Percentiles rank a stretch among this genome's conserved stretches.
These are phyloP conservation scores for Aspergillus ostianus DNA, from an alignment of 495 filamentous ascomycete genomes.

Conservation along the genomic window DNA sequence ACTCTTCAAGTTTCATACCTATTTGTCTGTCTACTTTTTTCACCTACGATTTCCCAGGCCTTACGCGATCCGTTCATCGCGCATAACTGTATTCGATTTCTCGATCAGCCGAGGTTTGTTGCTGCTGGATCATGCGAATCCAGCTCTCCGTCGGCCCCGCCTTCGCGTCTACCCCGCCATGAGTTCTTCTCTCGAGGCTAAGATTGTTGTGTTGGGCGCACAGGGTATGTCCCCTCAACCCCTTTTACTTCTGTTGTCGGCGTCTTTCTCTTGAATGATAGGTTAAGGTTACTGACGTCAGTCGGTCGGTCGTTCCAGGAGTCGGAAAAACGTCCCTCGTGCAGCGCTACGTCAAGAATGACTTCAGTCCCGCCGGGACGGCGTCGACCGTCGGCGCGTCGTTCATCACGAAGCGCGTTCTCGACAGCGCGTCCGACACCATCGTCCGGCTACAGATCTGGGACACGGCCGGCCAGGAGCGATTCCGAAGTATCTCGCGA, in stretches of 20 bases:
- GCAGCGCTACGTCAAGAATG: constrained; percentile 78
- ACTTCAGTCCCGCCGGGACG: constrained; percentile 65
- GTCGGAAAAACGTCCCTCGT: constrained; percentile 95
- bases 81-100: neutral
- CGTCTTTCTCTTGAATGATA: neutral
- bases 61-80: too few relatives aligned
- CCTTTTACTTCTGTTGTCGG: neutral
- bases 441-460: constrained; percentile 85
- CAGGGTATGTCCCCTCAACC: constrained; percentile 53
- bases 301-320: constrained; percentile 42
- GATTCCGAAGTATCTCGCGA: constrained; percentile 87
- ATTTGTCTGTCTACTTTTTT: neutral
- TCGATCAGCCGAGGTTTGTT: neutral
- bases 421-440: constrained; percentile 78
- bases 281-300: too few relatives aligned
- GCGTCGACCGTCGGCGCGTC: constrained; percentile 88
- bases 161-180: constrained; percentile 44
- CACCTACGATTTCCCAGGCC: too few relatives aligned
- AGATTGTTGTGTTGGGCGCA: constrained; percentile 85
- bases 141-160: constrained; percentile 25
- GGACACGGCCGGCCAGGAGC: constrained; percentile 94
- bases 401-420: constrained; percentile 89
- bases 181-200: constrained; percentile 81
- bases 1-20: neutral
- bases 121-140: constrained; percentile 34